phyloP scores from a whole-genome alignment of 2,329 filamentous ascomycete species.

The Colletotrichum euphorbiae region DNA sequence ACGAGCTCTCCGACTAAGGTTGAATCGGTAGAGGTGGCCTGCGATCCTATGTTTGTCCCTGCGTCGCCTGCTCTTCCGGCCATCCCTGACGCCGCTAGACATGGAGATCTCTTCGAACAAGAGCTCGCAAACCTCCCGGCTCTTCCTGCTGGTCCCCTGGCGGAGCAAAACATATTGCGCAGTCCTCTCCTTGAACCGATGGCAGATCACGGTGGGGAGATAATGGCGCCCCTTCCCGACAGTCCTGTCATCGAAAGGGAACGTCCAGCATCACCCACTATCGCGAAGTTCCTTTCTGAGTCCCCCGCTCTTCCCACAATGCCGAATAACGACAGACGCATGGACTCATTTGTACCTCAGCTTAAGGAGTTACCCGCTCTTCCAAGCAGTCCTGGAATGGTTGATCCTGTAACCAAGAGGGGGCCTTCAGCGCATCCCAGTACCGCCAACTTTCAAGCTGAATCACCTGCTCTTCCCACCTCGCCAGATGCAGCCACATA shows the following conservation, averaged over 20 bases:
- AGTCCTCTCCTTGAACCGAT: no score
- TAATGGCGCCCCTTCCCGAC: not conserved
- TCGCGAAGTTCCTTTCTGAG: not conserved
- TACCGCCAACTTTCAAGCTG: not conserved
- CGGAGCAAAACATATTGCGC: not conserved
- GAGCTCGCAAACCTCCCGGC: slow-evolving; percentile 12
- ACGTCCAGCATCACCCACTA: not conserved
- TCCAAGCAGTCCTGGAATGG: not conserved
- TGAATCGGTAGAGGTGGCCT: not conserved
- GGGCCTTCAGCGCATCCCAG: not conserved
- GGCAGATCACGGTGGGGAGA: no score
- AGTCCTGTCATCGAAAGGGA: not conserved
- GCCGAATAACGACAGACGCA: not conserved
- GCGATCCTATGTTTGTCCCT: not conserved
- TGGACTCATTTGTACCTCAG: not conserved
- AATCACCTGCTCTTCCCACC: slow-evolving; percentile 7
- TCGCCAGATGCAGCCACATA: not conserved
- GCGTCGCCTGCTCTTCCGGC: slow-evolving; percentile 21
- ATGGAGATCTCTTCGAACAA: not conserved
- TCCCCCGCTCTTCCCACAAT: not conserved
- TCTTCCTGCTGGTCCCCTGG: slow-evolving; percentile 20
- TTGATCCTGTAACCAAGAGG: not conserved
- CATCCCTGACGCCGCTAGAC: not conserved
- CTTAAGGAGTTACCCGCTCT: not conserved
- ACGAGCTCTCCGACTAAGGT: slow-evolving; percentile 19